Percentiles rank a stretch among this genome's conserved stretches.
These are phyloP conservation scores for Psilocybe sp. DNA, from an alignment of 768 basidiomycete species.

Conservation along the genomic window DNA sequence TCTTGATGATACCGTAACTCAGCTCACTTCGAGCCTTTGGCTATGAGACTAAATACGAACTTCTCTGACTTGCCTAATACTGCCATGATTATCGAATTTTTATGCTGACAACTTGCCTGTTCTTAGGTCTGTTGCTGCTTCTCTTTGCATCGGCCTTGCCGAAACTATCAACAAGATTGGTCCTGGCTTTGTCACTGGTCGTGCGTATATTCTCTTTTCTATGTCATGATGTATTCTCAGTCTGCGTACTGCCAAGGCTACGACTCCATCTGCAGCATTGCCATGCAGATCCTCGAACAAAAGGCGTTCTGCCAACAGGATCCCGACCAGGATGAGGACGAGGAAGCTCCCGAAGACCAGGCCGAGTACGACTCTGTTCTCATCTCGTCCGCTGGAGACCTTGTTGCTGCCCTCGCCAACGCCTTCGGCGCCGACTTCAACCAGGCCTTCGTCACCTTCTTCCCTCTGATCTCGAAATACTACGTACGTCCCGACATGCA, in stretches of 20 bases:
- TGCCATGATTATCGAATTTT: constrained; percentile 6
- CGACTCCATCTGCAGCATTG: constrained; percentile 76
- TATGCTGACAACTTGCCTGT: constrained; percentile 16
- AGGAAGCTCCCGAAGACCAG: constrained; percentile 83
- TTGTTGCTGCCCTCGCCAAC: constrained; percentile 85
- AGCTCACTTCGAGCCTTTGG: constrained; percentile 76
- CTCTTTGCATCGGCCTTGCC: constrained; percentile 83
- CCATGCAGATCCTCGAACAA: constrained; percentile 84
- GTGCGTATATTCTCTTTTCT: constrained; percentile 39
- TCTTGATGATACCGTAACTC: constrained; percentile 42
- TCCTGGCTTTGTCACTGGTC: constrained; percentile 75
- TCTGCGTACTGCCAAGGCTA: constrained; percentile 44
- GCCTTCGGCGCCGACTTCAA: constrained; percentile 85
- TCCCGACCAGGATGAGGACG: constrained; percentile 86
- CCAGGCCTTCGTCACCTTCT: constrained; percentile 81
- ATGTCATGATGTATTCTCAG: constrained; percentile 4
- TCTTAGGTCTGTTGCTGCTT: constrained; percentile 78
- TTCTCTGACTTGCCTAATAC: constrained; percentile 30
- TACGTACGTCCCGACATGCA: constrained; percentile 55
- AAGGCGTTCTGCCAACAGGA: constrained; percentile 97
- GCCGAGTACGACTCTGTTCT: constrained; percentile 97
- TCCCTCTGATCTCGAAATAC: constrained; percentile 87
- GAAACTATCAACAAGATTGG: constrained; percentile 93
- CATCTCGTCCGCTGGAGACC: constrained; percentile 90
- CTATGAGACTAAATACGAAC: constrained; percentile 51